Conservation (phyloP, 805 yeast species). For the Candida gorgasii region DNA sequence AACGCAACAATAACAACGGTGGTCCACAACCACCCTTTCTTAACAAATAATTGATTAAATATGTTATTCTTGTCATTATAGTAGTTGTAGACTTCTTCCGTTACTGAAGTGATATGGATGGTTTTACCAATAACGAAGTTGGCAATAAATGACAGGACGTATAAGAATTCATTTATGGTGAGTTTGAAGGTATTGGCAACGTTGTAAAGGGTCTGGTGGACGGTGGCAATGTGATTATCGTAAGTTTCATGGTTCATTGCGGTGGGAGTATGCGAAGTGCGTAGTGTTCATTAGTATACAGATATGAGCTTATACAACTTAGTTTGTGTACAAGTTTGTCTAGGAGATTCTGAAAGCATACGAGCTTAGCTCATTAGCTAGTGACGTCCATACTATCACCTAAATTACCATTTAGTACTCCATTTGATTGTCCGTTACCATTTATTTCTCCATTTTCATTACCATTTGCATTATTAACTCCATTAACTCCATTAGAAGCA, state of each 20-base stretch:
- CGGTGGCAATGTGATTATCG: conserved; percentile 5
- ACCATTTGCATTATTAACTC: background rate
- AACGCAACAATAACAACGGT: conserved; percentile 29
- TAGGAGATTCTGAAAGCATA: no score
- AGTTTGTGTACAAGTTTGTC: no score
- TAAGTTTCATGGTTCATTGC: conserved; percentile 7
- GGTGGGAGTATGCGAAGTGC: background rate
- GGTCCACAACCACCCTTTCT: conserved; percentile 95
- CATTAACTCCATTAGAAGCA: background rate
- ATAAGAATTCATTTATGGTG: conserved; percentile 25
- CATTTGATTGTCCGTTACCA: background rate
- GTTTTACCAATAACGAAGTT: conserved; percentile 55
- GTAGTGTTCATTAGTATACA: no score
- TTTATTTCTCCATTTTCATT: background rate
- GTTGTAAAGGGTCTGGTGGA: background rate
- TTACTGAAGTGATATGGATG: conserved; percentile 44
- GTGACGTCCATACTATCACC: no score
- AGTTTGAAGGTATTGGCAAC: background rate
- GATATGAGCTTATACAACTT: no score
- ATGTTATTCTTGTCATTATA: conserved; percentile 66
- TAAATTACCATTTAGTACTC: background rate
- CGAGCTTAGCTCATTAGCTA: no score
- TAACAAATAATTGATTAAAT: conserved; percentile 74
- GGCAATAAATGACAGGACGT: conserved; percentile 31
- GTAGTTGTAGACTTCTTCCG: conserved; percentile 49